Percentiles rank a stretch among this genome's conserved stretches.
Evolutionary conservation across 208 protist genomes (phyloP).

Genomic region (Acanthamoeba sp.): DNA sequence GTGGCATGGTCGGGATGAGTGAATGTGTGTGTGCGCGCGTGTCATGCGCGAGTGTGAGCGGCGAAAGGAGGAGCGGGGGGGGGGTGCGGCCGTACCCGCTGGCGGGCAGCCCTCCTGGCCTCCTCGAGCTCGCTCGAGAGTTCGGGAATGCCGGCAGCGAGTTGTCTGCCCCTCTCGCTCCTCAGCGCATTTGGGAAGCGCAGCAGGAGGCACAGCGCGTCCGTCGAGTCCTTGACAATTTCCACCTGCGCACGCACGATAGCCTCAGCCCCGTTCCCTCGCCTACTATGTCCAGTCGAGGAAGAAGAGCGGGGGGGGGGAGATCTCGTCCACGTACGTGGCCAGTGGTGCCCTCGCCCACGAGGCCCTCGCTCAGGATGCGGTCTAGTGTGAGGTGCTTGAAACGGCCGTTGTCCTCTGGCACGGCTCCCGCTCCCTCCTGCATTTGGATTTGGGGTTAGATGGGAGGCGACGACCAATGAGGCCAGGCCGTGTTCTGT

Average conservation of each 20-base stretch:
- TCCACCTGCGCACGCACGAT: background rate
- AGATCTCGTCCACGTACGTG: background rate
- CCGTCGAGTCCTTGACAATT: background rate
- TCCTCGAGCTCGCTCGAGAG: background rate
- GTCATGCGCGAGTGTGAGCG: no score
- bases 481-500: background rate
- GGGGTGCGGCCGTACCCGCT: slow-evolving; percentile 2
- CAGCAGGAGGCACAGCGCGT: slow-evolving; percentile 18
- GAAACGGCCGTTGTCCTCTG: slow-evolving; percentile 59
- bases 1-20: background rate
- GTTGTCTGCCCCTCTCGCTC: background rate
- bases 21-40: no score
- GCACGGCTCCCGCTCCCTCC: background rate
- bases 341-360: background rate
- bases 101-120: background rate
- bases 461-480: no score
- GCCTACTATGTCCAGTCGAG: no score
- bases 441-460: background rate
- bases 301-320: background rate
- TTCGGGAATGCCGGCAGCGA: background rate
- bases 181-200: background rate
- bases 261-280: no score
- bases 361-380: background rate
- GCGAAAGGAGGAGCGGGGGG: background rate
- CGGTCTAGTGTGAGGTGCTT: slow-evolving; percentile 13